Base-by-base conservation (phyloP, 2,329 filamentous ascomycete species). In the Penicillium glabrum region DNA sequence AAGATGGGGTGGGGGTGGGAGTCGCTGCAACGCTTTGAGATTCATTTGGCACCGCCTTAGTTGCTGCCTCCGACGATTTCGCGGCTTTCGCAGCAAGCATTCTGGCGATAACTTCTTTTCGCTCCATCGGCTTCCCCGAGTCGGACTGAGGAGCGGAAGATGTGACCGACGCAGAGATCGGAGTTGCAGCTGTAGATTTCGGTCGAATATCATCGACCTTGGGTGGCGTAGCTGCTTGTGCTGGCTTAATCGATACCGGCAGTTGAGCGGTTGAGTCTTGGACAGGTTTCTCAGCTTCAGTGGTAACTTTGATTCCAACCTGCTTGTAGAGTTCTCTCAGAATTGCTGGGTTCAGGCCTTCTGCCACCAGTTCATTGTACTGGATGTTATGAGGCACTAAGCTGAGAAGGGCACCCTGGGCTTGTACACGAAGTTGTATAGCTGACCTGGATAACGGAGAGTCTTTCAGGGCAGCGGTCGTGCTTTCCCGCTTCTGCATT, bases 91-190 rank as follows among this genome's bases (percentile, higher is more conserved):
- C 86, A n/a, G 89, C 89, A 53, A 92, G 80, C 54, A 92, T 81
- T 48, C 88, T 85, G 4, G 89, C 89, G 58, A 93, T 90, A 43
- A 90, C 85, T 62, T 91, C 89, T 64, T 90, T 90, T 23, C 90
- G 83, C 67, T 89, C 86, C 61, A 89, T 80, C 8, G 83, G 79
- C 60, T 77, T 80, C 46, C 61, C 66, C 3, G 62, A 19, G 6
- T 58, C 63, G 19, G 39, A 23, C 33, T 21, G 48, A 11, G 48
- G 6, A 11, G 23, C 13, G 49, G 55, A 51, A 14, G 57, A 24
- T 8, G 53, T 26, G 9, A 67, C 47, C 13, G 64, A 54, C 14
- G 55, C 31, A 43, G 61, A 5, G 39, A 46, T 14, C 14, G 27
- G 54, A 13, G 44, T 26, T 23, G 43, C 51, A 19, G 29, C 24